A percentile compares a stretch with the other conserved stretches of the same genome.
Conservation (phyloP, 768 basidiomycete species). For the Suillus brevipes region DNA sequence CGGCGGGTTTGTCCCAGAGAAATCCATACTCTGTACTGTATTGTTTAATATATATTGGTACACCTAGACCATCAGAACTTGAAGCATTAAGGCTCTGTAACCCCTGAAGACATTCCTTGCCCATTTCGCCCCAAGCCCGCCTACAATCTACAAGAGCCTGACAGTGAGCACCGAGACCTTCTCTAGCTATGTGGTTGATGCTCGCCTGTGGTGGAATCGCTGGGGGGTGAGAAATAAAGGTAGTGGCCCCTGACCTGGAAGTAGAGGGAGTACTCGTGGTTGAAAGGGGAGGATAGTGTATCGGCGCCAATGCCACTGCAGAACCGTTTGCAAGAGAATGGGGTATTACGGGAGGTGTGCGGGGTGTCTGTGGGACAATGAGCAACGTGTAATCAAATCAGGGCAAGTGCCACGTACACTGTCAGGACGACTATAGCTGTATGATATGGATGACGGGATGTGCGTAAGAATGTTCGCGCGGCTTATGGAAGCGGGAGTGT, state of each 20-base stretch:
- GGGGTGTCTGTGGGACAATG: conserved; percentile 33
- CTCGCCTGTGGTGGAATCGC: conserved; percentile 83
- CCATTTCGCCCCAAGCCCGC: conserved; percentile 66
- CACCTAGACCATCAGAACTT: conserved; percentile 5
- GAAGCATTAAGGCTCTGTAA: conserved; percentile 20
- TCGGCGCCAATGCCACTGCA: conserved; percentile 35
- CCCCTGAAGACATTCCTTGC: conserved; percentile 51
- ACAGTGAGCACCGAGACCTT: conserved; percentile 63
- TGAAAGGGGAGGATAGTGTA: conserved; percentile 56
- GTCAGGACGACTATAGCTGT: conserved; percentile 49
- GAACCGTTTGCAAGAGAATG: conserved; percentile 41
- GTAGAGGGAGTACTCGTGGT: conserved; percentile 39
- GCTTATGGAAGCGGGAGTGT: conserved; percentile 17
- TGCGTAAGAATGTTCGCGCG: conserved; percentile 44
- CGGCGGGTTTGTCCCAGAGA: no score
- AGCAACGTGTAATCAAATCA: conserved; percentile 5
- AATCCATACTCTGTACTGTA: no score
- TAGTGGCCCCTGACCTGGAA: conserved; percentile 27
- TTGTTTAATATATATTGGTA: background rate
- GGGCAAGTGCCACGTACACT: conserved; percentile 39
- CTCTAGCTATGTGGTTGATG: conserved; percentile 70
- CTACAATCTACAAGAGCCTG: conserved; percentile 70
- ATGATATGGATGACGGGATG: conserved; percentile 44
- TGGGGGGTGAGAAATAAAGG: conserved; percentile 42
- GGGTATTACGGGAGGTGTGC: conserved; percentile 34